A percentile compares a stretch with the other conserved stretches of the same genome.
These are phyloP conservation scores for Podaxis sp. DNA, from an alignment of 768 basidiomycete genomes.

Conservation along the genomic window DNA sequence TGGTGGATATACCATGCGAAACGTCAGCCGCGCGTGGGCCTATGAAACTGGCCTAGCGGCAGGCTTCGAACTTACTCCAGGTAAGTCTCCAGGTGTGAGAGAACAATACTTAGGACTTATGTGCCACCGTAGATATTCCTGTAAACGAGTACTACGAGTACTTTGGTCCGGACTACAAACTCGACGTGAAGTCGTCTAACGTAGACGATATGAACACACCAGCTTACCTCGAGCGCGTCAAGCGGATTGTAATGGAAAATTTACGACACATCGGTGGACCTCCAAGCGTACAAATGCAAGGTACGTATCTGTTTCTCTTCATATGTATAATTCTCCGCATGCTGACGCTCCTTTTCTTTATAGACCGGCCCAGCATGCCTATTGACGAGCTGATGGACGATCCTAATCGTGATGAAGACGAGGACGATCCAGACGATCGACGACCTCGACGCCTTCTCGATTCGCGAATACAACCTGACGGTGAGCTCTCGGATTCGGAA, in stretches of 20 bases:
- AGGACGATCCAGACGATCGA: slow-evolving; percentile 73
- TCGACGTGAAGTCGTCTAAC: slow-evolving; percentile 93
- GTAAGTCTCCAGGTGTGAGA: slow-evolving; percentile 40
- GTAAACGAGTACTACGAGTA: slow-evolving; percentile 99
- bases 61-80: slow-evolving; percentile 85
- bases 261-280: slow-evolving; percentile 83
- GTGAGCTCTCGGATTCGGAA: slow-evolving; percentile 94
- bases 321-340: neutral
- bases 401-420: slow-evolving; percentile 78
- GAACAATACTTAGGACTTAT: neutral
- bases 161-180: slow-evolving; percentile 95
- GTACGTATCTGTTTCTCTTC: slow-evolving; percentile 37
- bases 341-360: neutral
- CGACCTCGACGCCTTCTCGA: slow-evolving; percentile 79
- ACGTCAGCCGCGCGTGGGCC: slow-evolving; percentile 96
- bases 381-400: slow-evolving; percentile 87
- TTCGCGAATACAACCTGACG: slow-evolving; percentile 76
- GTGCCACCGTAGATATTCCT: slow-evolving; percentile 69
- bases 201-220: slow-evolving; percentile 93
- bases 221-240: slow-evolving; percentile 91
- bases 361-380: slow-evolving; percentile 82
- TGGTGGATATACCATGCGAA: slow-evolving; percentile 98
- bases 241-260: slow-evolving; percentile 89
- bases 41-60: slow-evolving; percentile 98
- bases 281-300: slow-evolving; percentile 89